Evolutionary conservation across 2,329 filamentous ascomycete genomes (phyloP).

Genomic region (Plenodomus lindquistii): DNA sequence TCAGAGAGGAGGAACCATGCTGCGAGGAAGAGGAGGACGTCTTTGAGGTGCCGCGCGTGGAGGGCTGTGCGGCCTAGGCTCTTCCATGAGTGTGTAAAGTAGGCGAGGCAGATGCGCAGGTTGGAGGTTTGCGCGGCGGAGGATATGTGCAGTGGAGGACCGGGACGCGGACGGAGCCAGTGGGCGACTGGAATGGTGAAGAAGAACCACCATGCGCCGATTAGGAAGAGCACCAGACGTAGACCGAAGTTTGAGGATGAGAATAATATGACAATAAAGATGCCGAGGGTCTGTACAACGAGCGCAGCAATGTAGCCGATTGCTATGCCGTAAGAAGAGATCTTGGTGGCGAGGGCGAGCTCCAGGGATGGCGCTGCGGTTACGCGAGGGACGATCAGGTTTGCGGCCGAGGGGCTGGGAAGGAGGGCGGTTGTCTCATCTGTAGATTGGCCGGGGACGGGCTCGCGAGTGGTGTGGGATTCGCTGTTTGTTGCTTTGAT

Average conservation of each 20-base stretch:
- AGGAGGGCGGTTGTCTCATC: constrained; percentile 46
- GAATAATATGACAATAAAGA: constrained; percentile 66
- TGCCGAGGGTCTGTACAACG: constrained; percentile 79
- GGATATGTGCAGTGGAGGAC: constrained; percentile 64
- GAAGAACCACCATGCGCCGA: constrained; percentile 89
- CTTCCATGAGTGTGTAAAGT: constrained; percentile 83
- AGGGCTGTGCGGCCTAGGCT: constrained; percentile 79
- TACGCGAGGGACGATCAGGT: constrained; percentile 38
- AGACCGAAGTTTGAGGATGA: constrained; percentile 82
- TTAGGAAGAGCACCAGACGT: constrained; percentile 80
- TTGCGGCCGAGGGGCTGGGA: constrained; percentile 24
- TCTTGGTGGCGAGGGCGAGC: constrained; percentile 81
- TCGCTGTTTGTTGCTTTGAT: constrained; percentile 15
- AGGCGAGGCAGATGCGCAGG: constrained; percentile 64
- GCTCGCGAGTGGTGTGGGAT: constrained; percentile 27
- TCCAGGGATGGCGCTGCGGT: constrained; percentile 60
- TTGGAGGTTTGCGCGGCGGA: constrained; percentile 23
- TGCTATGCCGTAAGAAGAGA: constrained; percentile 89
- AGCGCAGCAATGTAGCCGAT: constrained; percentile 90
- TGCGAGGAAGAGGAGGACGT: constrained; percentile 77
- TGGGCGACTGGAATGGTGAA: constrained; percentile 88
- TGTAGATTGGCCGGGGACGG: constrained; percentile 29
- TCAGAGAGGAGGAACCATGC: constrained; percentile 97
- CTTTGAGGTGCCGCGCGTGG: constrained; percentile 71
- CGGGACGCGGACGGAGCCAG: constrained; percentile 86